These are phyloP conservation scores for grape (Vitis vinifera) DNA, from an alignment of 164 flowering plant genomes.

Conservation along the genomic window DNA sequence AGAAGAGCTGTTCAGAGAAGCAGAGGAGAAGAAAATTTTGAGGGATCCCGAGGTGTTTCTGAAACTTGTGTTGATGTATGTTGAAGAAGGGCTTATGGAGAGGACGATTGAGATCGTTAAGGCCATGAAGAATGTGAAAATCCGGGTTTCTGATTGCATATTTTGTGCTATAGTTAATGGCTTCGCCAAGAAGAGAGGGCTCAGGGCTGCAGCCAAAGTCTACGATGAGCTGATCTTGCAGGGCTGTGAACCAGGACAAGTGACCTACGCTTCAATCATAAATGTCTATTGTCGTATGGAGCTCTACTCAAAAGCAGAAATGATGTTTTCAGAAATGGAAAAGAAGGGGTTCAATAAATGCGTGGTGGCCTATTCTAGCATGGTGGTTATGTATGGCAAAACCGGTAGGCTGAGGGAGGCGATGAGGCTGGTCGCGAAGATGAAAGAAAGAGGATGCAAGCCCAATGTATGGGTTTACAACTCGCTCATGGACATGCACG, in stretches of 20 bases:
- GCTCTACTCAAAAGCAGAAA: constrained; percentile 50
- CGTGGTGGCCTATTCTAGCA: constrained; percentile 82
- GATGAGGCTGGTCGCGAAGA: constrained; percentile 68
- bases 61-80: constrained; percentile 66
- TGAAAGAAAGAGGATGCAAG: constrained; percentile 72
- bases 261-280: constrained; percentile 65
- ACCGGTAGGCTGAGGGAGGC: constrained; percentile 64
- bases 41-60: constrained; percentile 61
- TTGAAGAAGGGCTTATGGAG: constrained; percentile 61
- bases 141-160: constrained; percentile 65
- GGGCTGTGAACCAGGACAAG: constrained; percentile 79
- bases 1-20: constrained; percentile 61
- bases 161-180: constrained; percentile 70
- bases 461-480: constrained; percentile 90
- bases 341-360: constrained; percentile 63
- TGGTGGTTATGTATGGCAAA: constrained; percentile 76
- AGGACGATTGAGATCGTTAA: constrained; percentile 48
- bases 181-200: constrained; percentile 52
- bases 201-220: constrained; percentile 32
- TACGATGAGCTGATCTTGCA: constrained; percentile 42
- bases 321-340: constrained; percentile 56
- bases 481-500: constrained; percentile 72
- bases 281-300: constrained; percentile 49
- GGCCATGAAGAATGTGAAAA: constrained; percentile 37
- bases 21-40: constrained; percentile 44